Evolutionary conservation across 2,329 filamentous ascomycete genomes (phyloP).

Genomic region (Alternaria sp.): DNA sequence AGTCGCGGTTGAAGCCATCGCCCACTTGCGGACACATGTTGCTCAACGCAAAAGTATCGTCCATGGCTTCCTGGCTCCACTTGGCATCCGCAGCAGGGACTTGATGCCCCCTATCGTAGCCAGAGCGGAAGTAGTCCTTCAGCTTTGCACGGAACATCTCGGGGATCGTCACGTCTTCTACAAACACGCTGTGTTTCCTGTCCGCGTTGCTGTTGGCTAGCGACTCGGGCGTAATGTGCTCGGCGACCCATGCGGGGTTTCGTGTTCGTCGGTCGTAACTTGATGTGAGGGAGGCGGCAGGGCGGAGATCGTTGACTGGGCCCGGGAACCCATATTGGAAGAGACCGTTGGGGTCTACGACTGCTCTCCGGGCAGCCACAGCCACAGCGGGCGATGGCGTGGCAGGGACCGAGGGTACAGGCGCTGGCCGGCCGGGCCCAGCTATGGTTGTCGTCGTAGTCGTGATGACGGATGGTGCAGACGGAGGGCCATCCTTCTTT

Average conservation of each 20-base stretch:
- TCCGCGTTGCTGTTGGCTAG: constrained; percentile 77
- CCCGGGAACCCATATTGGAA: constrained; percentile 80
- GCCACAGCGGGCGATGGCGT: constrained; percentile 32
- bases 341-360: constrained; percentile 58
- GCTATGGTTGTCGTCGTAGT: constrained; percentile 46
- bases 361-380: constrained; percentile 30
- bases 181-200: constrained; percentile 81
- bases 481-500: constrained; percentile 36
- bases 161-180: constrained; percentile 81
- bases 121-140: constrained; percentile 92
- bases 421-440: constrained; percentile 31
- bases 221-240: constrained; percentile 93
- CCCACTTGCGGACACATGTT: constrained; percentile 99
- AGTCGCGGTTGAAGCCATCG: constrained; percentile 97
- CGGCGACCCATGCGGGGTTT: constrained; percentile 90
- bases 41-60: constrained; percentile 88
- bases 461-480: constrained; percentile 38
- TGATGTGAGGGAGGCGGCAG: constrained; percentile 78
- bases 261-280: constrained; percentile 88
- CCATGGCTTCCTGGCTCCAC: constrained; percentile 93
- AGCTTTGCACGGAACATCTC: constrained; percentile 87
- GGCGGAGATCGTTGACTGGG: constrained; percentile 81
- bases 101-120: constrained; percentile 96
- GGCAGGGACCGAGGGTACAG: constrained; percentile 32
- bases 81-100: constrained; percentile 95